A percentile compares a stretch with the other conserved stretches of the same genome.
Conservation (phyloP, 2,329 filamentous ascomycete species). For the Clonostachys chloroleuca region DNA sequence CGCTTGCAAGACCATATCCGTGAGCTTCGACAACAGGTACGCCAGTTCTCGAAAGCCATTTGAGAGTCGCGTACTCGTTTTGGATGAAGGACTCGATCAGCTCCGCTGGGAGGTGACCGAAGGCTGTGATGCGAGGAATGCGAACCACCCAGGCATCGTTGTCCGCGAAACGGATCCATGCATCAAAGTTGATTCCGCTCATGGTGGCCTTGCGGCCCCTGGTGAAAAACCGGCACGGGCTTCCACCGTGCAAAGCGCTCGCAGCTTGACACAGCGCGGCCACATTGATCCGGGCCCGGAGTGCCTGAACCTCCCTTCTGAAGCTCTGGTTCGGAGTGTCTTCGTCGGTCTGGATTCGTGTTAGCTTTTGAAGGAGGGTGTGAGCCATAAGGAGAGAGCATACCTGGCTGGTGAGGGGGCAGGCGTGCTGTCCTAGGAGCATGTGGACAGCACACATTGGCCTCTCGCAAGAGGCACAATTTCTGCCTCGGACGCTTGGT, state of each 20-base stretch:
- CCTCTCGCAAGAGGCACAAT: conserved; percentile 1
- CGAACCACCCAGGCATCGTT: conserved; percentile 13
- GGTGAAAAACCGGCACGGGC: conserved; percentile 8
- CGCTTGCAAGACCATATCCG: conserved; percentile 11
- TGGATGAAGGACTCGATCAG: conserved; percentile 16
- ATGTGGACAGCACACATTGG: conserved; percentile 5
- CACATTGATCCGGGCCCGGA: conserved; percentile 1
- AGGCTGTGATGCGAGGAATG: conserved; percentile 12
- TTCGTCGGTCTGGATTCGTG: conserved; percentile 1
- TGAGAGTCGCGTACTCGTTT: conserved; percentile 23
- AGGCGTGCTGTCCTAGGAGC: conserved; percentile 2
- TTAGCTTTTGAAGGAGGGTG: neutral
- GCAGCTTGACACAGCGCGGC: conserved; percentile 6
- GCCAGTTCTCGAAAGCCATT: conserved; percentile 16
- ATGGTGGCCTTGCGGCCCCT: conserved; percentile 10
- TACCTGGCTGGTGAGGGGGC: neutral
- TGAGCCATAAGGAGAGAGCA: neutral
- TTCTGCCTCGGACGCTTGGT: conserved; percentile 5
- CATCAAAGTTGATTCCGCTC: conserved; percentile 15
- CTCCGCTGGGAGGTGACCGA: conserved; percentile 8
- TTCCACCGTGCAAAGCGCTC: conserved; percentile 5
- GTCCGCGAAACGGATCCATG: conserved; percentile 14
- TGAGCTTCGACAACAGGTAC: conserved; percentile 16
- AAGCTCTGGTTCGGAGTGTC: conserved; percentile 1
- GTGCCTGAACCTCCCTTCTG: conserved; percentile 1